Evolutionary conservation across 805 yeast species (phyloP), one percentile per base, ranked within the genome.

Genomic region (Wickerhamomyces rabaulensis): DNA sequence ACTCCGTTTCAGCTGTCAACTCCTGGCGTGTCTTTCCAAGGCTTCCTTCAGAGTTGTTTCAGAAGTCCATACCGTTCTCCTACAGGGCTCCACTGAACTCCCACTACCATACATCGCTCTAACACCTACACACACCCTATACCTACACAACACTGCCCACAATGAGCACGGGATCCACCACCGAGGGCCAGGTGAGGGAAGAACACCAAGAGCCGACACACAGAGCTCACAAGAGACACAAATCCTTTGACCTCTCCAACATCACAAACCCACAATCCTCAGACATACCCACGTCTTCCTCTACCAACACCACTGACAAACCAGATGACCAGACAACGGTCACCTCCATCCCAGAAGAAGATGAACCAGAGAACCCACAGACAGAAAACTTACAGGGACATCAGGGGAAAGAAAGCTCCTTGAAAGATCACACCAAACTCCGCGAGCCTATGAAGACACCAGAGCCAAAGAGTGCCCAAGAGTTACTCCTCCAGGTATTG

Each of bases 141-240:
- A n/a, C 23, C 23, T 22, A 6, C 23, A 5, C 23, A 22, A 25
- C 27, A 3, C 27, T 25, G 4, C 17, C 9, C 17, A 29, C 17
- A 29, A 29, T 29, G 35, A 29, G 35, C 17, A 15, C 7, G 3
- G 17, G 17, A 4, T 12, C 31, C 13, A 7, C 13, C 10, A 10
- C 27, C 7, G 27, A 10, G 7, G 27, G 27, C 9, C 27, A 25
- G 27, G 27, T 25, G 27, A 25, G 27, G 27, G 9, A 25, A 25
- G 27, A 7, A 25, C 9, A 8, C 27, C 27, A 8, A 10, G 17
- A 33, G 16, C 13, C 20, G 3, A 33, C 20, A n/a, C 12, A 33
- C 16, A 43, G 43, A 41, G 49, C 54, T 4, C 56, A 51, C 23
- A 53, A 51, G 38, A 48, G 54, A 16, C 53, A 47, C 33, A 52